Evolutionary conservation across 495 filamentous ascomycete genomes (phyloP).

Genomic region (Aspergillus nanangensis): DNA sequence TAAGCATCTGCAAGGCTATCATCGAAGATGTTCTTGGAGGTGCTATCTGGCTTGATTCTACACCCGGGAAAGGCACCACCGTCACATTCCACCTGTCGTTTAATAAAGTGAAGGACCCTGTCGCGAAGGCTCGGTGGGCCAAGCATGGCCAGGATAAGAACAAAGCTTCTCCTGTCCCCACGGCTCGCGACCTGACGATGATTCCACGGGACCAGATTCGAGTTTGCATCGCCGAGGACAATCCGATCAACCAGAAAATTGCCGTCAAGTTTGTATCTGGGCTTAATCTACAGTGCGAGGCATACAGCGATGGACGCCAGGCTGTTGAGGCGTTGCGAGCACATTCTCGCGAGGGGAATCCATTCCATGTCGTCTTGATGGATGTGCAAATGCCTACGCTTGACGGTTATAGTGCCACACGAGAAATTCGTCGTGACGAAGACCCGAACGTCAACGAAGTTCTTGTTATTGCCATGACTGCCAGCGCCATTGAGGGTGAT

Average conservation of each 20-base stretch:
- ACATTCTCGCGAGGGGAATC: constrained; percentile 62
- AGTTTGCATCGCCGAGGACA: constrained; percentile 89
- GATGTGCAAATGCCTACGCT: constrained; percentile 94
- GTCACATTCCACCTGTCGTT: constrained; percentile 82
- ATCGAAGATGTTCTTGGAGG: constrained; percentile 89
- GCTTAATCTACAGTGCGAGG: constrained; percentile 76
- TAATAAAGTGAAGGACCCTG: constrained; percentile 65
- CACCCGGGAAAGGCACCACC: constrained; percentile 71
- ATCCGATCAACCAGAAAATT: constrained; percentile 87
- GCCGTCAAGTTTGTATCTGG: constrained; percentile 83
- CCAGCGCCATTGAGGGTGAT: constrained; percentile 85
- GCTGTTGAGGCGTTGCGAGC: constrained; percentile 78
- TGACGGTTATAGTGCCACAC: constrained; percentile 90
- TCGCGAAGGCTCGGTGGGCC: constrained; percentile 54
- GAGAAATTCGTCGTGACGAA: constrained; percentile 67
- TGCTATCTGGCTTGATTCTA: constrained; percentile 75
- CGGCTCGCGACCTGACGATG: constrained; percentile 53
- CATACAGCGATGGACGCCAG: constrained; percentile 80
- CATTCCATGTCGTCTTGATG: constrained; percentile 79
- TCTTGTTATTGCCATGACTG: constrained; percentile 91
- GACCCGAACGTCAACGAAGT: constrained; percentile 70
- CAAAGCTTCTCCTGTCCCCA: constrained; percentile 23
- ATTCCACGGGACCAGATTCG: constrained; percentile 74
- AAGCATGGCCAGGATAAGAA: constrained; percentile 36
- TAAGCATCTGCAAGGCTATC: constrained; percentile 92